Evolutionary conservation across 1,284 basidiomycete genomes (phyloP), one percentile per base, ranked within the genome.

Genomic region (Mycena sp.): DNA sequence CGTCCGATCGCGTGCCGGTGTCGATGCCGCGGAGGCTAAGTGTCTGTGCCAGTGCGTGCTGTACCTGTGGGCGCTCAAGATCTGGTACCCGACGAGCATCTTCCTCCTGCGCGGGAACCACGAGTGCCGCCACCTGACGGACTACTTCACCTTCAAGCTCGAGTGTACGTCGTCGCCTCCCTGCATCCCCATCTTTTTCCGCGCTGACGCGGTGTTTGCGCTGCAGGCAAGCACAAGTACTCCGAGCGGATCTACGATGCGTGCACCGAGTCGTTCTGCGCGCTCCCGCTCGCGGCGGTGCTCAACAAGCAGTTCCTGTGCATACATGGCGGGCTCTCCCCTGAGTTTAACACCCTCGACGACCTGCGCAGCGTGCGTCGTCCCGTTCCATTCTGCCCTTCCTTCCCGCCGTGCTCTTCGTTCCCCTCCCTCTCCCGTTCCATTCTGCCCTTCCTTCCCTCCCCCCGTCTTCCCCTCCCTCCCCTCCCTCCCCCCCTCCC

Each of bases 281-380:
- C 92, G 4, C 83, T 98, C 2, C 96, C 96, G 1, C 86, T 98
- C 1, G 95, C 95, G 0, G 96, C 95, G 17, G 81, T 98, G 74
- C 96, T 98, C 94, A 98, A 98, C 85, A 97, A 97, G 79, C 95
- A 98, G 77, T 98, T 98, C 80, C 82, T 98, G 65, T 98, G 96
- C 78, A 96, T 98, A 63, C 95, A 98, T 71, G 95, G 95, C 57
- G 96, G 95, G 41, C 84, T 98, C 28, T 95, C 92, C 0, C 95
- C 95, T 0, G 95, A 98, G 73, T 80, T 98, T 38, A 89, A 94
- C 72, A 96, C 95, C 1, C 85, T 98, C 46, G 95, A 98, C 69
- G 95, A 98, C 77, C 86, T 98, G 58, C 88, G 93, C 46, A 80
- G 79, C 21, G 93, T 94, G 64, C 61, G 89, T 77, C 30, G 32